Conservation (phyloP, 2,329 filamentous ascomycete species). For the Pyrenophora tritici-repentis region DNA sequence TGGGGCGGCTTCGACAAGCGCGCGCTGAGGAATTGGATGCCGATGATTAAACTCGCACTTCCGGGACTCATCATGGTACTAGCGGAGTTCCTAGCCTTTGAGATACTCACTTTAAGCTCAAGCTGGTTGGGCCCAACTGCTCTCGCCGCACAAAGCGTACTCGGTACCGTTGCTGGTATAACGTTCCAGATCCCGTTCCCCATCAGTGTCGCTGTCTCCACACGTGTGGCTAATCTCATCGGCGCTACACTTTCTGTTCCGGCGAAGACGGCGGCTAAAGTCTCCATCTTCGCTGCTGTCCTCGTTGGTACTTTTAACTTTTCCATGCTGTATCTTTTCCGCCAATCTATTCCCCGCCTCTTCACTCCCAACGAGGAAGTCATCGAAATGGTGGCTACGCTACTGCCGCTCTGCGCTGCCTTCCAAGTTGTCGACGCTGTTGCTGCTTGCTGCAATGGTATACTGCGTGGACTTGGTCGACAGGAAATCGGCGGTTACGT, state of each 20-base stretch:
- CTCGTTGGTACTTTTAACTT: conserved; percentile 82
- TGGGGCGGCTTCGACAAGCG: conserved; percentile 79
- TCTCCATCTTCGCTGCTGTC: conserved; percentile 69
- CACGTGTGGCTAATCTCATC: conserved; percentile 88
- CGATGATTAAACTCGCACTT: conserved; percentile 85
- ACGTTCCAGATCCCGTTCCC: conserved; percentile 94
- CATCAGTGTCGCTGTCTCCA: conserved; percentile 84
- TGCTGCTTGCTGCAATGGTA: conserved; percentile 77
- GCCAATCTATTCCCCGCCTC: conserved; percentile 74
- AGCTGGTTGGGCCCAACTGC: conserved; percentile 78
- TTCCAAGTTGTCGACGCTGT: conserved; percentile 91
- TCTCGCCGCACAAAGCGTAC: conserved; percentile 85
- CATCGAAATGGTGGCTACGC: conserved; percentile 65
- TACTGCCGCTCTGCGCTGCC: conserved; percentile 80
- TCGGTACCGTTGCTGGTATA: conserved; percentile 76
- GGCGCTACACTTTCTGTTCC: conserved; percentile 82
- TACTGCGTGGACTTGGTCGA: conserved; percentile 83
- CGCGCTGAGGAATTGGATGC: conserved; percentile 74
- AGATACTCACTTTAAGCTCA: conserved; percentile 82
- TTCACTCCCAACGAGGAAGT: conserved; percentile 73
- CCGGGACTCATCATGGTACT: conserved; percentile 93
- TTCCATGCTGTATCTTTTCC: conserved; percentile 67
- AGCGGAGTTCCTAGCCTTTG: conserved; percentile 91
- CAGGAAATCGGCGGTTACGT: conserved; percentile 90
- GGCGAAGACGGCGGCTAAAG: conserved; percentile 78